A percentile compares a stretch with the other conserved stretches of the same genome.
phyloP scores from a whole-genome alignment of 495 filamentous ascomycete genomes.

The Chlorociboria aeruginascens region DNA sequence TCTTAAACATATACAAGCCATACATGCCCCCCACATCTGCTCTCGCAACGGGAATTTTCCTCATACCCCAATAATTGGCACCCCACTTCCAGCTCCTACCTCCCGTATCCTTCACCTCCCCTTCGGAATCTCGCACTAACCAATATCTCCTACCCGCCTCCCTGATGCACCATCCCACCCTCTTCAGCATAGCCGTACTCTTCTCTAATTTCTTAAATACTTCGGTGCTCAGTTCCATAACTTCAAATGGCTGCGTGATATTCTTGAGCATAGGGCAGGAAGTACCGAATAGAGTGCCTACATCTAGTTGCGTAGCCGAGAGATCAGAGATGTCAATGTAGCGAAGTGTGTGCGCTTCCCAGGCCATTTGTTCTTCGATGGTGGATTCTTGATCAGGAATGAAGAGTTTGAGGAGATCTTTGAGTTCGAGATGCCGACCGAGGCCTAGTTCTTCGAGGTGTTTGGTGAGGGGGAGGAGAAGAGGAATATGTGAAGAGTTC shows the following conservation, averaged over 20 bases:
- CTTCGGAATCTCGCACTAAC: constrained; percentile 47
- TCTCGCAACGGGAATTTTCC: constrained; percentile 68
- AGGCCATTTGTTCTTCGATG: constrained; percentile 26
- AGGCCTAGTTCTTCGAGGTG: constrained; percentile 72
- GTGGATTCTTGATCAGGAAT: constrained; percentile 29
- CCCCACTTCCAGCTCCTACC: constrained; percentile 71
- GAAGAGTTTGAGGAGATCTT: constrained; percentile 50
- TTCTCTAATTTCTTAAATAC: constrained; percentile 29
- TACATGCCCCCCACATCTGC: constrained; percentile 80
- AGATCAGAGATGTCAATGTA: constrained; percentile 64
- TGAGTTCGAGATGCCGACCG: constrained; percentile 52
- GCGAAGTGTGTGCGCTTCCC: constrained; percentile 53
- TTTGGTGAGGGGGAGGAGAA: constrained; percentile 60
- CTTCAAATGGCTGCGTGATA: constrained; percentile 56
- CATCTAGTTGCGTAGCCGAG: constrained; percentile 44
- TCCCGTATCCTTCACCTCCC: constrained; percentile 22
- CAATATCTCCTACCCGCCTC: constrained; percentile 53
- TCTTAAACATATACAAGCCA: constrained; percentile 75
- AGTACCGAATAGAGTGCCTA: constrained; percentile 47
- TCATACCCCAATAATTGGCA: constrained; percentile 78
- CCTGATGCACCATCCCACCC: constrained; percentile 52
- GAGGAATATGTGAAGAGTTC: constrained; percentile 46
- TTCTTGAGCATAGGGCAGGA: constrained; percentile 45
- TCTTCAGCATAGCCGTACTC: constrained; percentile 24
- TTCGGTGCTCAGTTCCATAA: constrained; percentile 68